These are phyloP conservation scores for Helichrysum umbraculigerum DNA, from an alignment of 129 eudicot genomes.

Conservation along the genomic window DNA sequence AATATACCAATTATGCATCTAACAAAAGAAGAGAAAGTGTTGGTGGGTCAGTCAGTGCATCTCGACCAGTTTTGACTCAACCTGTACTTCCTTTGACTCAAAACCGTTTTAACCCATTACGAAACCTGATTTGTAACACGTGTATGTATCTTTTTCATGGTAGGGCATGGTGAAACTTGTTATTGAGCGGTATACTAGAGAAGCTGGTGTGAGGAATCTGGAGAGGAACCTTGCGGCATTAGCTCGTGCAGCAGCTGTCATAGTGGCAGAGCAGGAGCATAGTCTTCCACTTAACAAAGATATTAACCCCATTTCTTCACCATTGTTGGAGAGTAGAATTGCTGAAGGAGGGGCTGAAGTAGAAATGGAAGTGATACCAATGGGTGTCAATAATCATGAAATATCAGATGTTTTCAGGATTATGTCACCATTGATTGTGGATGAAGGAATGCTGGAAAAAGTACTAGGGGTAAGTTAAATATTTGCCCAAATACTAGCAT, in stretches of 20 bases:
- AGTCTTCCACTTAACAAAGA: conserved; percentile 62
- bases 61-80: neutral
- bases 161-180: conserved; percentile 83
- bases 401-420: conserved; percentile 61
- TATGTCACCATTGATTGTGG: conserved; percentile 71
- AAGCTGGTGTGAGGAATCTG: conserved; percentile 93
- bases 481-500: neutral
- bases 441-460: conserved; percentile 81
- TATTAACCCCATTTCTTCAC: conserved; percentile 69
- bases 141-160: conserved; percentile 18
- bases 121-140: neutral
- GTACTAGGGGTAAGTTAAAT: conserved; percentile 73
- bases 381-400: conserved; percentile 68
- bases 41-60: conserved; percentile 9
- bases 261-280: conserved; percentile 84
- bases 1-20: neutral
- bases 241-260: conserved; percentile 98
- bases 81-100: neutral
- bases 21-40: neutral
- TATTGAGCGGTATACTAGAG: conserved; percentile 84
- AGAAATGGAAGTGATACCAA: conserved; percentile 93
- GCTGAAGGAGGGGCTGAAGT: conserved; percentile 69
- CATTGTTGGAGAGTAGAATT: conserved; percentile 71
- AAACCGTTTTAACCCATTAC: conserved; percentile 6
- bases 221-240: conserved; percentile 86